Evolutionary conservation across 192 early-diverging fungal species (phyloP).

Genomic region (Backusella liffmaniae): DNA sequence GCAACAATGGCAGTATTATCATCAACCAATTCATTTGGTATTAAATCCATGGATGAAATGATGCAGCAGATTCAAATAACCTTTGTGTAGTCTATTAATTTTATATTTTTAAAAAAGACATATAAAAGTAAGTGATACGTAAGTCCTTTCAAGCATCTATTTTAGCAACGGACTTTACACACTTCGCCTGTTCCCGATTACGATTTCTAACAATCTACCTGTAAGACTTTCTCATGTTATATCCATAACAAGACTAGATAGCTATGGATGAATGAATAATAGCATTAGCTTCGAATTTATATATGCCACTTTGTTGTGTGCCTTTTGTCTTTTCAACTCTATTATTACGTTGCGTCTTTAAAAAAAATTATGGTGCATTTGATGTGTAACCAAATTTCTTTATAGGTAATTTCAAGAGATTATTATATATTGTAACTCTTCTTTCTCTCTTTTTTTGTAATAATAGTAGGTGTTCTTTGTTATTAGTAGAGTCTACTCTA

Average conservation of each 20-base stretch:
- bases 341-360: too few relatives aligned
- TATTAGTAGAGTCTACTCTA: neutral
- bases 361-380: neutral
- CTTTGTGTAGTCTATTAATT: slow-evolving; percentile 61
- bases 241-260: too few relatives aligned
- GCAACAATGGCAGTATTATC: slow-evolving; percentile 98
- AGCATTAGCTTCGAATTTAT: too few relatives aligned
- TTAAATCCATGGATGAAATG: slow-evolving; percentile 99
- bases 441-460: neutral
- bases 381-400: neutral
- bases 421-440: neutral
- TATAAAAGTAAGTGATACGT: neutral
- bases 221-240: too few relatives aligned
- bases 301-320: too few relatives aligned
- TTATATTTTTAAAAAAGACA: neutral
- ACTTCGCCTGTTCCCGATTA: neutral
- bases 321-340: too few relatives aligned
- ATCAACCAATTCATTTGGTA: slow-evolving; percentile 99
- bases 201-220: too few relatives aligned
- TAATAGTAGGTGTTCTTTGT: neutral
- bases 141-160: neutral
- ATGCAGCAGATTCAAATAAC: slow-evolving; percentile 56
- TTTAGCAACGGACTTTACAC: neutral
- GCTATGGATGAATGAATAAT: too few relatives aligned
- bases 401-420: too few relatives aligned